A percentile compares a stretch with the other conserved stretches of the same genome.
Evolutionary conservation across 2,329 filamentous ascomycete genomes (phyloP).

Genomic region (Fusarium humuli): DNA sequence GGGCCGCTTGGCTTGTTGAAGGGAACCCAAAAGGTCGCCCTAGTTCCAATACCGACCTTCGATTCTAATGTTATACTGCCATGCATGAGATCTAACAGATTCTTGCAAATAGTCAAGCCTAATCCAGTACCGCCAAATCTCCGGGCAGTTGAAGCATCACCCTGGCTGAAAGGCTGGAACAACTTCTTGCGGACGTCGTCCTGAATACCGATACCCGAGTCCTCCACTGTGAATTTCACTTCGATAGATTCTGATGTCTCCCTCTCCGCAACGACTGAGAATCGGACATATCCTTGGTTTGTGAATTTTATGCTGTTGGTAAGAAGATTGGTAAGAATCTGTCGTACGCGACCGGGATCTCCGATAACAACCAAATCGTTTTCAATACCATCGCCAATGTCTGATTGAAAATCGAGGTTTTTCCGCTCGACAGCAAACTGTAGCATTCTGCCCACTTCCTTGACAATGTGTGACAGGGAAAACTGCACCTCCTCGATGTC

Average conservation of each 20-base stretch:
- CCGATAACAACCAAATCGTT: conserved; percentile 83
- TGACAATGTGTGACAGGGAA: conserved; percentile 76
- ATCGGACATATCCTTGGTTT: conserved; percentile 73
- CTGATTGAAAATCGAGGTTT: conserved; percentile 76
- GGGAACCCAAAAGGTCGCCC: conserved; percentile 80
- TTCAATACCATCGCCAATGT: conserved; percentile 71
- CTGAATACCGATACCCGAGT: conserved; percentile 85
- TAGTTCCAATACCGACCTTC: conserved; percentile 74
- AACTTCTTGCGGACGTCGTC: conserved; percentile 78
- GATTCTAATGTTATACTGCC: conserved; percentile 79
- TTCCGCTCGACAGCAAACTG: conserved; percentile 86
- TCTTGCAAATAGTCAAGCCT: conserved; percentile 84
- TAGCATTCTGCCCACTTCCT: conserved; percentile 88
- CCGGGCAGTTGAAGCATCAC: conserved; percentile 81
- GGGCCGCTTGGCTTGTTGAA: conserved; percentile 75
- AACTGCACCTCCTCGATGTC: conserved; percentile 87
- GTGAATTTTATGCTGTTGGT: conserved; percentile 84
- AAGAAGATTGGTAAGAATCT: conserved; percentile 83
- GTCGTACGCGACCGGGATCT: conserved; percentile 84
- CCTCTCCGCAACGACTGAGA: conserved; percentile 71
- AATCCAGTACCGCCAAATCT: conserved; percentile 84
- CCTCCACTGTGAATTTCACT: conserved; percentile 78
- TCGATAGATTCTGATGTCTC: conserved; percentile 74
- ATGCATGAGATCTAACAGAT: conserved; percentile 82
- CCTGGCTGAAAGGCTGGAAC: conserved; percentile 85